Percentiles rank a stretch among this genome's conserved stretches.
phyloP scores from a whole-genome alignment of 164 flowering plant genomes.

The Berberis thunbergii region DNA sequence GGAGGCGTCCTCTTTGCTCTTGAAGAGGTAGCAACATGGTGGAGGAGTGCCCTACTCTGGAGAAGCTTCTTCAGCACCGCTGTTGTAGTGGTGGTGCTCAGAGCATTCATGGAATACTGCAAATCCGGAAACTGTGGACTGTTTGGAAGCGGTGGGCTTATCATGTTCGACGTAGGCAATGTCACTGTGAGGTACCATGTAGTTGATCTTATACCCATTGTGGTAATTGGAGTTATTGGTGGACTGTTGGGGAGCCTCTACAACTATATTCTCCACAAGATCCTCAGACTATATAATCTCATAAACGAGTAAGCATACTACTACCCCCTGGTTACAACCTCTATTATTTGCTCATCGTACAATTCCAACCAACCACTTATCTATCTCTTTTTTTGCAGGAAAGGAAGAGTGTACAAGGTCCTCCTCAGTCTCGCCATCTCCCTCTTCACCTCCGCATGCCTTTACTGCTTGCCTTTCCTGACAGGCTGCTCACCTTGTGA shows the following conservation, averaged over 20 bases:
- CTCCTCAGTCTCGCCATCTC: constrained; percentile 55
- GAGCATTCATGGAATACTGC: constrained; percentile 76
- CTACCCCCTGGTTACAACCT: neutral
- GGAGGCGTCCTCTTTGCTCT: constrained; percentile 87
- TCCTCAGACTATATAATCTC: constrained; percentile 74
- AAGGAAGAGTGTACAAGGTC: constrained; percentile 59
- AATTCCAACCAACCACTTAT: no score
- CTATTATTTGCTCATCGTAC: neutral
- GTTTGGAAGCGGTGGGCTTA: constrained; percentile 84
- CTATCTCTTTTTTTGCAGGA: constrained; percentile 34
- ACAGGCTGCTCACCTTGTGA: constrained; percentile 64
- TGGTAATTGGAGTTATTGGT: constrained; percentile 69
- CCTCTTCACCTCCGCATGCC: constrained; percentile 69
- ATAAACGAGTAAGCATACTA: constrained; percentile 67
- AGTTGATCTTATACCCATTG: constrained; percentile 55
- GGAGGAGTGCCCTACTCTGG: constrained; percentile 97
- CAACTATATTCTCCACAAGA: constrained; percentile 71
- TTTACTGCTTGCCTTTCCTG: constrained; percentile 71
- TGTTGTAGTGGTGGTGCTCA: constrained; percentile 82
- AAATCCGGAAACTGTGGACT: constrained; percentile 70
- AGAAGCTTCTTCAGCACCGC: constrained; percentile 96
- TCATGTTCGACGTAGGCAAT: constrained; percentile 83
- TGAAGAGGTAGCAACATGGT: constrained; percentile 92
- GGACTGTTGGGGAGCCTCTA: constrained; percentile 85
- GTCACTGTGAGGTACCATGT: constrained; percentile 48